A percentile compares a stretch with the other conserved stretches of the same genome.
Evolutionary conservation across 805 yeast genomes (phyloP).

Genomic region (Pichia membranifaciens): DNA sequence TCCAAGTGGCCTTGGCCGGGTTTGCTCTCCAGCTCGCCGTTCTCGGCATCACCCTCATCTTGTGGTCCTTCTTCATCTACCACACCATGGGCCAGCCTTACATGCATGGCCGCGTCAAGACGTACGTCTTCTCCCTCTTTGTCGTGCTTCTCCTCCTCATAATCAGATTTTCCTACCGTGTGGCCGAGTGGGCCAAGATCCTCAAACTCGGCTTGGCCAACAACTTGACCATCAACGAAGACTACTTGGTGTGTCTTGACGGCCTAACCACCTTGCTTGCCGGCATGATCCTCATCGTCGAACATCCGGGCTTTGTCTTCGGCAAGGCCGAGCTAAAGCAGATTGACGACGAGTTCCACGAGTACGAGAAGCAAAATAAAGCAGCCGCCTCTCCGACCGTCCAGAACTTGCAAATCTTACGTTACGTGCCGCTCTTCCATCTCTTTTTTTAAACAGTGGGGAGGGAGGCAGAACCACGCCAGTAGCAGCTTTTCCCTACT

Average conservation of each 20-base stretch:
- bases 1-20: neutral
- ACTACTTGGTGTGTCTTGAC: neutral
- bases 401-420: neutral
- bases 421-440: neutral
- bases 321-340: neutral
- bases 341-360: neutral
- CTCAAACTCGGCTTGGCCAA: neutral
- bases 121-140: neutral
- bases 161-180: slow-evolving; percentile 1
- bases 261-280: neutral
- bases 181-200: slow-evolving; percentile 4
- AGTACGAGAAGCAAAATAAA: neutral
- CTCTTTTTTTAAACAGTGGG: neutral
- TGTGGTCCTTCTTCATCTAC: neutral
- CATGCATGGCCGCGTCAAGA: neutral
- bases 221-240: neutral
- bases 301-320: slow-evolving; percentile 1
- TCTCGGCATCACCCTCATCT: neutral
- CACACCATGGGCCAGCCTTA: no score
- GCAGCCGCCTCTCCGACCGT: no score
- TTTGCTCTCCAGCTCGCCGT: neutral
- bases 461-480: no score
- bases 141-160: neutral
- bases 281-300: neutral
- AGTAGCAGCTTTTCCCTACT: no score